Evolutionary conservation across 2,329 filamentous ascomycete species (phyloP).

Genomic region (Parastagonospora nodorum): DNA sequence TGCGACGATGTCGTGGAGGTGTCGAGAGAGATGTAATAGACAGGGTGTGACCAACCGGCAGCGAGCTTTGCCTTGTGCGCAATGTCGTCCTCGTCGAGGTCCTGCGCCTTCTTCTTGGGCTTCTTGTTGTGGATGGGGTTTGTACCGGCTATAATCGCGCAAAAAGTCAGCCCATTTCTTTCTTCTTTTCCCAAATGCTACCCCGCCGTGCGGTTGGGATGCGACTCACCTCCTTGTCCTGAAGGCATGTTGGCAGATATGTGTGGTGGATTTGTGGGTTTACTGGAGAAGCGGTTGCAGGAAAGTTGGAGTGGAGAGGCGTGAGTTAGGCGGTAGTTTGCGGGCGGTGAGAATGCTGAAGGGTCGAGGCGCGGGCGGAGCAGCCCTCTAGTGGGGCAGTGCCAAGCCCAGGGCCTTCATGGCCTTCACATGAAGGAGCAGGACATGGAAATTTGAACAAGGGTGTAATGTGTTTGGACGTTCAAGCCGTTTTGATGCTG

Average conservation of each 20-base stretch:
- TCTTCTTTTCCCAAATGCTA: not conserved
- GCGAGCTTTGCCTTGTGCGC: slow-evolving; percentile 83
- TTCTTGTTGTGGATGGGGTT: slow-evolving; percentile 72
- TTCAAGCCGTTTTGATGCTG: no score
- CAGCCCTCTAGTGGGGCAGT: no score
- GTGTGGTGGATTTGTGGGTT: slow-evolving; percentile 5
- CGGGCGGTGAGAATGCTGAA: slow-evolving; percentile 3
- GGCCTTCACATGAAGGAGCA: no score
- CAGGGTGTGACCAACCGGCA: slow-evolving; percentile 67
- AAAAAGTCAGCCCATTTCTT: slow-evolving; percentile 24
- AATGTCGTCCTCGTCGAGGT: slow-evolving; percentile 84
- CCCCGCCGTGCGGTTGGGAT: slow-evolving; percentile 6
- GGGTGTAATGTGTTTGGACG: no score
- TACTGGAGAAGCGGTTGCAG: slow-evolving; percentile 5
- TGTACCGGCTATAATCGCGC: slow-evolving; percentile 50
- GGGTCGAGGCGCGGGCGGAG: no score
- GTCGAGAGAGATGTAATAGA: not conserved
- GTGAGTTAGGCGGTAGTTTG: slow-evolving; percentile 10
- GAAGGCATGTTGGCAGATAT: slow-evolving; percentile 52
- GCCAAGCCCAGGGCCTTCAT: no score
- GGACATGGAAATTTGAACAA: no score
- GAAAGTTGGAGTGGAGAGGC: slow-evolving; percentile 17
- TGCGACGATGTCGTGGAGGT: not conserved
- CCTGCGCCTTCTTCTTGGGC: slow-evolving; percentile 76
- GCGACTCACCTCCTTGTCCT: slow-evolving; percentile 54